Evolutionary conservation across 140 eudicot genomes (phyloP), one percentile per base, ranked within the genome.

Genomic region (Cichorium intybus): DNA sequence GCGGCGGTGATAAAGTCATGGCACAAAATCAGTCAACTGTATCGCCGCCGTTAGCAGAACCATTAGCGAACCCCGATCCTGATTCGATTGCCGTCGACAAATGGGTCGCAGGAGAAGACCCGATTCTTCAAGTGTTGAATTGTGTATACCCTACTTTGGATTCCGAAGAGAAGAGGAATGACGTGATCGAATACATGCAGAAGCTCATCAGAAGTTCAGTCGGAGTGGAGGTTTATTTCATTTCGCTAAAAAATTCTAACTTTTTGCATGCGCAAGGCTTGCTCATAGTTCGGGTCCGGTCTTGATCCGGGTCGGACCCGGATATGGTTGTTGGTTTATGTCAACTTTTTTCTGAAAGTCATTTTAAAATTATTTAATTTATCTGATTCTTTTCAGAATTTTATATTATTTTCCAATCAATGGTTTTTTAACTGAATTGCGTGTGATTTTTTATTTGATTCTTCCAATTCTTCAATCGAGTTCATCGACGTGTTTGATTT

Each of bases 181-280:
- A 72, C 6, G 77, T 83, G 3, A 72, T 72, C 20, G 75, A 68
- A 0, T 79, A 62, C 62, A 28, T 82, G 60, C 73, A 68, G 56
- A 22, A 24, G 27, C 35, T 82, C 0, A 49, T 82, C 23, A 14
- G 43, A 39, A 20, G 16, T 5, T 47, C 55, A 10, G 22, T 57
- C 1, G 80, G 72, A n/a, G 78, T 74, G 62, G 79, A 89, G 96
- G 96, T 89, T 20, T 21, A 45, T 62, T 50, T 70, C 68, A 21
- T 53, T 37, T 35, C 37, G 56, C 60, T 17, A 41, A 23, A 23
- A 50, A 6, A 6, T 15, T 41, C 4, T 6, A 7, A 1, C 6
- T 27, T 35, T 71, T 51, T 71, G 76, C 76, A 71, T 71, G 76
- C 34, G 37, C 6, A 70, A 45, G 8, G 50, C 12, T 10, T 45